Evolutionary conservation across 305 asterid species (phyloP).

Genomic region (Solanum chacoense): DNA sequence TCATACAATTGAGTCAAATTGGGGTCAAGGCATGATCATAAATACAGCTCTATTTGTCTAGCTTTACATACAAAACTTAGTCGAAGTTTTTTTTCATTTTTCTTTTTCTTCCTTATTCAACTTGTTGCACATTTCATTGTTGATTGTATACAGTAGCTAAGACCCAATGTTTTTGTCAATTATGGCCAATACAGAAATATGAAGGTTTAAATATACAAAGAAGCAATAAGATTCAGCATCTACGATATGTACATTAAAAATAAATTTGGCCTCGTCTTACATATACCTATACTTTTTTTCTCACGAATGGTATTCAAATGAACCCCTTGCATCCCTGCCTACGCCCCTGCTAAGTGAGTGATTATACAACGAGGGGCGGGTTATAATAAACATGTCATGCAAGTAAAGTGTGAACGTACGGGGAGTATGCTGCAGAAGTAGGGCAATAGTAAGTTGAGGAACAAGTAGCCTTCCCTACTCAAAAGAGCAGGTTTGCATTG

Average conservation of each 20-base stretch:
- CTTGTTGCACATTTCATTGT: background rate
- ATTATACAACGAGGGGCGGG: background rate
- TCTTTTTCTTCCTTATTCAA: background rate
- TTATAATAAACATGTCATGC: background rate
- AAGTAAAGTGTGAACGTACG: background rate
- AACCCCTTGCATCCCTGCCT: background rate
- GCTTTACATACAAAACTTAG: background rate
- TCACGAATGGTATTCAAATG: background rate
- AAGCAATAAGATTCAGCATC: background rate
- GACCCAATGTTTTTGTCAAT: background rate
- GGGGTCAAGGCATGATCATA: background rate
- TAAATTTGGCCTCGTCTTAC: background rate
- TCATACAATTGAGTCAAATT: background rate
- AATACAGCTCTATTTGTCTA: background rate
- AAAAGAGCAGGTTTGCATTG: background rate
- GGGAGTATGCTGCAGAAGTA: background rate
- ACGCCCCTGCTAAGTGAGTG: background rate
- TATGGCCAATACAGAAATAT: background rate
- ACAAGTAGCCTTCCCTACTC: background rate
- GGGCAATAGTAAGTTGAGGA: background rate
- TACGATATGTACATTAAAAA: background rate
- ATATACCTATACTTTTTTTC: background rate
- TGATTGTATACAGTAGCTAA: background rate
- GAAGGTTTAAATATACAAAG: background rate
- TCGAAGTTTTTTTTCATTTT: too few species aligned